These are phyloP conservation scores for Tothia fuscella DNA, from an alignment of 2,329 filamentous ascomycete genomes.

Conservation along the genomic window DNA sequence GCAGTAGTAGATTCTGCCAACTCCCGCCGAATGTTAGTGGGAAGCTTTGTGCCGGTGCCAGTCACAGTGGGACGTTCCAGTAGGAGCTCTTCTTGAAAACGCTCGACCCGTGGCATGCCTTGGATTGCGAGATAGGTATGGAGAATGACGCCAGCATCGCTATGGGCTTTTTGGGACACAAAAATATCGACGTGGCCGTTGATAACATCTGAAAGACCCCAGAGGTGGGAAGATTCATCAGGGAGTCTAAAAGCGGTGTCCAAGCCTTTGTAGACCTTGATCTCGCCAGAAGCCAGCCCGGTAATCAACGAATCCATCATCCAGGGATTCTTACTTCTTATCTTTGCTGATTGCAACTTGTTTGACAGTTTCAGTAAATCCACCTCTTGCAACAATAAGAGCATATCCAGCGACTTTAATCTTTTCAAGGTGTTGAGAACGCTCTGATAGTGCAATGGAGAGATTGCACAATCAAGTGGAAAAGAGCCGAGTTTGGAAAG, in stretches of 20 bases:
- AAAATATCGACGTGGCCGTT: slow-evolving; percentile 2
- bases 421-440: neutral
- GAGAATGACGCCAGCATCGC: neutral
- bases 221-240: slow-evolving; percentile 1
- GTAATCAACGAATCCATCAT: neutral
- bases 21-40: neutral
- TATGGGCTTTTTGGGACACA: slow-evolving; percentile 4
- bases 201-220: slow-evolving; percentile 1
- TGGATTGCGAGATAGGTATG: slow-evolving; percentile 1
- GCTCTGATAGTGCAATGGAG: neutral
- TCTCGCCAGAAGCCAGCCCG: slow-evolving; percentile 1
- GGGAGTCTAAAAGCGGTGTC: neutral
- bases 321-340: neutral
- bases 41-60: neutral
- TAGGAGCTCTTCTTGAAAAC: slow-evolving; percentile 1
- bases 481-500: neutral
- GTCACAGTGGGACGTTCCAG: neutral
- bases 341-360: neutral
- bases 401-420: slow-evolving; percentile 5
- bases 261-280: slow-evolving; percentile 4
- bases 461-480: neutral
- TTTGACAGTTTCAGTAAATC: neutral
- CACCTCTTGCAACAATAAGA: slow-evolving; percentile 1
- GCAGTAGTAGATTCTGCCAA: slow-evolving; percentile 1
- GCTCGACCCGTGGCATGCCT: neutral